Evolutionary conservation across 1,139 yeast species (phyloP), one percentile per base, ranked within the genome.

Genomic region (Kodamaea sp.): DNA sequence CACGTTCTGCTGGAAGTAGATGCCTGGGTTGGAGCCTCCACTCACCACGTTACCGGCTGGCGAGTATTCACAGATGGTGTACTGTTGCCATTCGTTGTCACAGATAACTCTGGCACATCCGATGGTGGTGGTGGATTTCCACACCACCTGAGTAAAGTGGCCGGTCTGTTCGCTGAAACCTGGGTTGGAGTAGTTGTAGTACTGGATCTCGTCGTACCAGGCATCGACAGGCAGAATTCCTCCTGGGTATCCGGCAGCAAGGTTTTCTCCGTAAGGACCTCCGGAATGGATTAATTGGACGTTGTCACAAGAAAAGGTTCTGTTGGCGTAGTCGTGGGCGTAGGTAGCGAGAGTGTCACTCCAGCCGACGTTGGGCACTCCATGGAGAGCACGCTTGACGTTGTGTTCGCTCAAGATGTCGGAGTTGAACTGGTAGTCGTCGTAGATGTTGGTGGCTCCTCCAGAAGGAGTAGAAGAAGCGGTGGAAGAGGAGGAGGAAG

Each of bases 91-190:
- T 39, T 56, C 47, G 46, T 66, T 63, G 46, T 67, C 45, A 64
- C 86, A 80, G 33, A 54, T 54, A 27, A 77, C 73, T 44, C 63
- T 63, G 34, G 81, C 85, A 65, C 89, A 82, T 24, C 88, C 88
- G 25, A 82, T 57, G 42, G 70, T 57, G 19, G 75, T 57, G 26
- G 82, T 61, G 6, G 67, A 46, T 43, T 73, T 73, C 89, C 89
- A 82, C n/a, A 82, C 73, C 30, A 81, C 53, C 57, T 81, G 88
- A 10, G 88, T 80, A 61, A 81, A 82, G 55, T 82, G 89, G 28
- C 85, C 84, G 15, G 75, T 66, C 11, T 61, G 58, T 36, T 62
- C 66, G 36, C 63, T 53, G 52, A 59, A 59, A 8, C 73, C 73
- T 24, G 80, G 78, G 36, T 63, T 55, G 30, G 42, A 38, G 61